Evolutionary conservation across 345 rosid species (phyloP).

Genomic region (Eucalyptus sp.): DNA sequence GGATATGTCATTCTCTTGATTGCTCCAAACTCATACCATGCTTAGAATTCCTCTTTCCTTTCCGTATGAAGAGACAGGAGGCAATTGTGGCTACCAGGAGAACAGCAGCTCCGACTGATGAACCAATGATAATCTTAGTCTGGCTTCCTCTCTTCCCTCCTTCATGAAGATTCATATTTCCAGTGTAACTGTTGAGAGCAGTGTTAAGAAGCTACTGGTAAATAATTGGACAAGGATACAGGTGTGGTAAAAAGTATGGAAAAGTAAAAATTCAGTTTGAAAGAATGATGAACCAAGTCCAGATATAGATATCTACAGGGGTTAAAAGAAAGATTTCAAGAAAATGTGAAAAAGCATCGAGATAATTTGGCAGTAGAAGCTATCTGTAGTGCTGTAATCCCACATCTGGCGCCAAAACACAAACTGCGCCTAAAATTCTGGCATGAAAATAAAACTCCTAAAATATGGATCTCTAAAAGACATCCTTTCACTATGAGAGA

Average conservation of each 20-base stretch:
- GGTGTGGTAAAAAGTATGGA: neutral
- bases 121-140: conserved; percentile 41
- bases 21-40: conserved; percentile 19
- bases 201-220: neutral
- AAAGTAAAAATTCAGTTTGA: neutral
- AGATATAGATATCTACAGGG: neutral
- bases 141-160: conserved; percentile 30
- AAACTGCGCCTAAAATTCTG: neutral
- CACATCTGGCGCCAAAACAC: neutral
- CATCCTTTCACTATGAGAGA: neutral
- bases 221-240: neutral
- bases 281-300: neutral
- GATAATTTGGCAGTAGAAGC: neutral
- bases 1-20: neutral
- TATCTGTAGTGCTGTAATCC: neutral
- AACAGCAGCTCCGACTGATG: conserved; percentile 65
- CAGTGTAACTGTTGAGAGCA: conserved; percentile 41
- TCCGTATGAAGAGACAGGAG: conserved; percentile 43
- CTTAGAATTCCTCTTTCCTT: conserved; percentile 33
- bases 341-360: neutral
- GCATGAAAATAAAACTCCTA: neutral
- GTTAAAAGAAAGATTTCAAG: neutral
- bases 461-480: neutral
- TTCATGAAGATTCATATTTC: conserved; percentile 50
- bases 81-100: conserved; percentile 49